phyloP scores from a whole-genome alignment of 768 basidiomycete species.

The Mycena sanguinolenta region DNA sequence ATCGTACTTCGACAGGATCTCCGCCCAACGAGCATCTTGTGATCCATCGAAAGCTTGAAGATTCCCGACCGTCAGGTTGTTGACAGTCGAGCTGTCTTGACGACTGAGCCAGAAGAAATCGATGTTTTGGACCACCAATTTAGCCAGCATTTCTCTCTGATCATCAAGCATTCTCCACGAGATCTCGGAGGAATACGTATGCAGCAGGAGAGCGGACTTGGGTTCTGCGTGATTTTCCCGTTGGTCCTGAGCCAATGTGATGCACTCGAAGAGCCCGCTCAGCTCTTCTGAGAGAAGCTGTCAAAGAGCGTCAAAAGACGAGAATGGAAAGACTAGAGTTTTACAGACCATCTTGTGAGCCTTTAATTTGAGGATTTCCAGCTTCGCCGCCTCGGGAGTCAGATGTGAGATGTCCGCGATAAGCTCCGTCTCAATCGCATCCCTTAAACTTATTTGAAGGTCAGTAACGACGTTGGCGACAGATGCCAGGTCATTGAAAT shows the following conservation, averaged over 20 bases:
- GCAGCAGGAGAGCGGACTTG: conserved; percentile 84
- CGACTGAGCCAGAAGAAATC: conserved; percentile 88
- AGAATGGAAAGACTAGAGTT: not conserved
- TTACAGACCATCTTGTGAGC: conserved; percentile 61
- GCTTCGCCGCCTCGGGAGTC: conserved; percentile 58
- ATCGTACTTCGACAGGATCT: conserved; percentile 86
- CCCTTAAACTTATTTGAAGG: conserved; percentile 81
- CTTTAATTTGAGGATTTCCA: conserved; percentile 76
- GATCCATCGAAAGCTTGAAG: conserved; percentile 90
- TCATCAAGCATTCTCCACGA: conserved; percentile 93
- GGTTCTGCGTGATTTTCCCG: conserved; percentile 74
- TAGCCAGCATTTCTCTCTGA: conserved; percentile 79
- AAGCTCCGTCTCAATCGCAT: conserved; percentile 65
- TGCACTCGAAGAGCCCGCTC: conserved; percentile 87
- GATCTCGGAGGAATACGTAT: conserved; percentile 87
- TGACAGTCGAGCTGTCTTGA: conserved; percentile 89
- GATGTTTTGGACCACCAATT: conserved; percentile 85
- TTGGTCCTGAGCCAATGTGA: conserved; percentile 86
- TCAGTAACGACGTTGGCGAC: conserved; percentile 79
- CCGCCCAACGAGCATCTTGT: conserved; percentile 85
- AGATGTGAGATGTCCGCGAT: conserved; percentile 54
- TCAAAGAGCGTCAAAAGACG: not conserved
- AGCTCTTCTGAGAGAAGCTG: conserved; percentile 80
- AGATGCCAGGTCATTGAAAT: conserved; percentile 82
- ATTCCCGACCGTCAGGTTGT: conserved; percentile 80